These are phyloP conservation scores for Conidiobolus incongruus DNA, from an alignment of 371 early-diverging fungal genomes.

Conservation along the genomic window DNA sequence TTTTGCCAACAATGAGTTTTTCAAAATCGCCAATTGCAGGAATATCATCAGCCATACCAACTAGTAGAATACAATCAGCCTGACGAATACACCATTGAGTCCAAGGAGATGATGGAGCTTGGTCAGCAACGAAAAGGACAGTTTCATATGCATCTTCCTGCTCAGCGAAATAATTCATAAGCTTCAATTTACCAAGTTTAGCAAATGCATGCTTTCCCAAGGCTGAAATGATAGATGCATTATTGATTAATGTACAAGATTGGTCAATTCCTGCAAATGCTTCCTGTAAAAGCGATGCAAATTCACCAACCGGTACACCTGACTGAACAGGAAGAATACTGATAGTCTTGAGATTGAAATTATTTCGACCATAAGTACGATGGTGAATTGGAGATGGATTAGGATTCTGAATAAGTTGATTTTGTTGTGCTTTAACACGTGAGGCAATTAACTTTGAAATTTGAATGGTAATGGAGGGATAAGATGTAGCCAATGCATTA, in stretches of 20 bases:
- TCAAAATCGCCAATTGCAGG: slow-evolving; percentile 82
- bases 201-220: slow-evolving; percentile 86
- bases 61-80: slow-evolving; percentile 83
- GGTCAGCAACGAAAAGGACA: slow-evolving; percentile 85
- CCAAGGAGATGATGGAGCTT: slow-evolving; percentile 78
- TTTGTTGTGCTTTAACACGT: slow-evolving; percentile 23
- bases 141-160: slow-evolving; percentile 74
- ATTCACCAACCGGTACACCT: slow-evolving; percentile 66
- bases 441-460: slow-evolving; percentile 77
- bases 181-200: slow-evolving; percentile 70
- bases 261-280: slow-evolving; percentile 57
- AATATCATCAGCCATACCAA: slow-evolving; percentile 76
- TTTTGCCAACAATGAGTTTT: slow-evolving; percentile 68
- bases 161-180: slow-evolving; percentile 78
- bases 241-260: slow-evolving; percentile 49
- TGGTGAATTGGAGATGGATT: neutral
- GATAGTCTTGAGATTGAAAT: slow-evolving; percentile 79
- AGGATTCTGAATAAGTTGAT: slow-evolving; percentile 7
- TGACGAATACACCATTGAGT: slow-evolving; percentile 91
- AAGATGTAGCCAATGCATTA: slow-evolving; percentile 61
- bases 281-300: slow-evolving; percentile 55
- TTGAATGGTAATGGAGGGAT: slow-evolving; percentile 80
- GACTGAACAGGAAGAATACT: slow-evolving; percentile 72
- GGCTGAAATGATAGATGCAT: slow-evolving; percentile 45
- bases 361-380: slow-evolving; percentile 34